Evolutionary conservation across 1,139 yeast species (phyloP).

Genomic region (Zygoascus meyerae): DNA sequence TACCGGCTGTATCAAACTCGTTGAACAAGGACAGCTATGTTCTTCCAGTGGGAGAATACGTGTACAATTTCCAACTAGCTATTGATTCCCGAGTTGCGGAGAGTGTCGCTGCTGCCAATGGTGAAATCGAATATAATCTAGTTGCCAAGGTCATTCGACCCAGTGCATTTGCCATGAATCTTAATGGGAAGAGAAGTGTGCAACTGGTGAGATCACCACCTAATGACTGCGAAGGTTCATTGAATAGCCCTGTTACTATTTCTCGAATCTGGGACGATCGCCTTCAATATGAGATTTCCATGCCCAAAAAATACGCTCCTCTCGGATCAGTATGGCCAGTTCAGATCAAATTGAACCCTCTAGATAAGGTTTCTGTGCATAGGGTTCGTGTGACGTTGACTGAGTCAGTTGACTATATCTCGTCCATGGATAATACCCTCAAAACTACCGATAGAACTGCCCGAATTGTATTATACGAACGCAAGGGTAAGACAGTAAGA

Average conservation of each 20-base stretch:
- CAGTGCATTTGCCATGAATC: slow-evolving; percentile 31
- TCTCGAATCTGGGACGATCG: slow-evolving; percentile 79
- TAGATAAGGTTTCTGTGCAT: slow-evolving; percentile 61
- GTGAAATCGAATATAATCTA: slow-evolving; percentile 29
- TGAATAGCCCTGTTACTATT: slow-evolving; percentile 77
- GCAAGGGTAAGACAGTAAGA: slow-evolving; percentile 22
- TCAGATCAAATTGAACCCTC: slow-evolving; percentile 66
- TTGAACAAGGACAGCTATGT: slow-evolving; percentile 24
- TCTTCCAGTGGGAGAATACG: slow-evolving; percentile 70
- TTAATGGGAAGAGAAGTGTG: slow-evolving; percentile 31
- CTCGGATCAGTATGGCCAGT: slow-evolving; percentile 58
- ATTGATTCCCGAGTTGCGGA: slow-evolving; percentile 72
- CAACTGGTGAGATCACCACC: slow-evolving; percentile 72
- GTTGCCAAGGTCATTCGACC: slow-evolving; percentile 31
- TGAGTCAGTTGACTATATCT: slow-evolving; percentile 65
- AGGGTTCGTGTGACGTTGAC: slow-evolving; percentile 65
- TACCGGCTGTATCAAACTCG: slow-evolving; percentile 6
- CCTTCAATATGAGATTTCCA: slow-evolving; percentile 67
- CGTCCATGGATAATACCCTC: slow-evolving; percentile 27
- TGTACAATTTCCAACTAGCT: slow-evolving; percentile 65
- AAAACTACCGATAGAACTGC: slow-evolving; percentile 28
- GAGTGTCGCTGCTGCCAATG: slow-evolving; percentile 50
- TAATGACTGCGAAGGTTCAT: slow-evolving; percentile 56
- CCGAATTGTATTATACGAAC: slow-evolving; percentile 28
- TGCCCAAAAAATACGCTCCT: slow-evolving; percentile 70